Percentiles rank a stretch among this genome's conserved stretches.
Conservation (phyloP, 2,329 filamentous ascomycete genomes). For the Fusarium newnesense region DNA sequence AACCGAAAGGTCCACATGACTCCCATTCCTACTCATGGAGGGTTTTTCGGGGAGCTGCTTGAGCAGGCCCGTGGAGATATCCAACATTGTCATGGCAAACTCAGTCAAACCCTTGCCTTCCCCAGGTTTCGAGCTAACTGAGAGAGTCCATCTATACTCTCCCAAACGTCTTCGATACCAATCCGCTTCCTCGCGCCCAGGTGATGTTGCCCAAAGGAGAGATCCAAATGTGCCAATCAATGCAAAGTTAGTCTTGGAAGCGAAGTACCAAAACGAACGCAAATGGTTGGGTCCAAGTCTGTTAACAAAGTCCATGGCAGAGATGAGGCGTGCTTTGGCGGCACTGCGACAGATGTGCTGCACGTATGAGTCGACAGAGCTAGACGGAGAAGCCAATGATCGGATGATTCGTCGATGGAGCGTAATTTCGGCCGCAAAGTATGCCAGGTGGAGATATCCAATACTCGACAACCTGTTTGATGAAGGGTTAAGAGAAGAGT, state of each 20-base stretch:
- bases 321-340: slow-evolving; percentile 92
- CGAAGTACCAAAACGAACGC: slow-evolving; percentile 92
- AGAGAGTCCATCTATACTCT: slow-evolving; percentile 95
- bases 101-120: slow-evolving; percentile 68
- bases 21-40: slow-evolving; percentile 66
- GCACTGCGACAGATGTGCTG: slow-evolving; percentile 93
- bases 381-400: slow-evolving; percentile 65
- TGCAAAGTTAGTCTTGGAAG: slow-evolving; percentile 90
- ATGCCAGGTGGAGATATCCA: slow-evolving; percentile 87
- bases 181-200: slow-evolving; percentile 86
- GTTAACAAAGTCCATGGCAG: slow-evolving; percentile 97
- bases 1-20: slow-evolving; percentile 58
- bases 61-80: slow-evolving; percentile 75
- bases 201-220: slow-evolving; percentile 88
- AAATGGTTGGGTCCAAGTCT: slow-evolving; percentile 87
- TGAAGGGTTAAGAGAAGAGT: slow-evolving; percentile 49
- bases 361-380: slow-evolving; percentile 77
- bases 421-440: slow-evolving; percentile 94
- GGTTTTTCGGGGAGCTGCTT: slow-evolving; percentile 79
- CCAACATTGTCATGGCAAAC: slow-evolving; percentile 82
- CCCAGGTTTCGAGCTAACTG: slow-evolving; percentile 81
- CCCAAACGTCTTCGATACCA: slow-evolving; percentile 88
- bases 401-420: slow-evolving; percentile 91
- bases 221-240: slow-evolving; percentile 94
- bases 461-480: slow-evolving; percentile 66